Evolutionary conservation across 306 rosid genomes (phyloP).

Genomic region (Medicago ruthenica): DNA sequence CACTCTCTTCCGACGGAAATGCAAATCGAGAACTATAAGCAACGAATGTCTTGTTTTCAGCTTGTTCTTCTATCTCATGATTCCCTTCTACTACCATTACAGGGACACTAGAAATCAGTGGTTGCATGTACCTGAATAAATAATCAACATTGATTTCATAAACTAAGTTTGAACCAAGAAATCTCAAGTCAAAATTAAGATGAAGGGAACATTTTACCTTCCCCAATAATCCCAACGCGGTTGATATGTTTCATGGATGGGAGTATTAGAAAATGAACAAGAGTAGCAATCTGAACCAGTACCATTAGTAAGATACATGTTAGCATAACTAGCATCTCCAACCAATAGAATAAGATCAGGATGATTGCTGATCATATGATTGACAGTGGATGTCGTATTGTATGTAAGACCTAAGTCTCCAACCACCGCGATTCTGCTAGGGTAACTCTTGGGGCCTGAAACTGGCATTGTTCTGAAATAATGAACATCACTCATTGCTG

Average conservation of each 20-base stretch:
- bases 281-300: slow-evolving; percentile 75
- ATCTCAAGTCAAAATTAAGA: slow-evolving; percentile 1
- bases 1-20: slow-evolving; percentile 83
- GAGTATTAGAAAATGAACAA: slow-evolving; percentile 76
- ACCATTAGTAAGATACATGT: slow-evolving; percentile 83
- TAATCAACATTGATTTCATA: slow-evolving; percentile 8
- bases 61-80: slow-evolving; percentile 86
- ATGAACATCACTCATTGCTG: slow-evolving; percentile 70
- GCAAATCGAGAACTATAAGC: slow-evolving; percentile 87
- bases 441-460: slow-evolving; percentile 79
- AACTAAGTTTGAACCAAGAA: slow-evolving; percentile 16
- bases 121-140: slow-evolving; percentile 78
- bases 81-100: slow-evolving; percentile 90
- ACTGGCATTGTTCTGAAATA: slow-evolving; percentile 87
- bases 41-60: slow-evolving; percentile 67
- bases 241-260: slow-evolving; percentile 87
- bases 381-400: slow-evolving; percentile 80
- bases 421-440: slow-evolving; percentile 78
- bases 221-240: slow-evolving; percentile 99
- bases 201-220: slow-evolving; percentile 51
- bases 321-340: slow-evolving; percentile 78
- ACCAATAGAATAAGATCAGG: slow-evolving; percentile 80
- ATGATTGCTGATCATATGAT: slow-evolving; percentile 71
- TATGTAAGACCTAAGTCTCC: slow-evolving; percentile 92
- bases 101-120: slow-evolving; percentile 78